A percentile compares a stretch with the other conserved stretches of the same genome.
These are phyloP conservation scores for Colletotrichum liaoningense DNA, from an alignment of 2,329 filamentous ascomycete genomes.

Conservation along the genomic window DNA sequence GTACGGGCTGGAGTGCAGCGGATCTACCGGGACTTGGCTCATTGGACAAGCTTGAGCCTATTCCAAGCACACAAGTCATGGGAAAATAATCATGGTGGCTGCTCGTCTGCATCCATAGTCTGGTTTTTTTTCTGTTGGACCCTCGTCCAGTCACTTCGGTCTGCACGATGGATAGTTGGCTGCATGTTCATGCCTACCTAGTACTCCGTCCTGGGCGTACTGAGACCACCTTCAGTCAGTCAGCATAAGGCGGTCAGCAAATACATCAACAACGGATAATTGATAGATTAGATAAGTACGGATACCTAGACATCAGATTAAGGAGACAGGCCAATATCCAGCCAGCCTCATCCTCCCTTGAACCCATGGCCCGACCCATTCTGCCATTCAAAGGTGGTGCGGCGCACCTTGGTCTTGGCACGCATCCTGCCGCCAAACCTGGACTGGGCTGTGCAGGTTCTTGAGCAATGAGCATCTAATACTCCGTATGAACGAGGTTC, in stretches of 20 bases:
- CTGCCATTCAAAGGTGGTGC: neutral
- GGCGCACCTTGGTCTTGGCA: neutral
- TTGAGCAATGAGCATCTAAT: neutral
- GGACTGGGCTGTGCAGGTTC: conserved; percentile 5
- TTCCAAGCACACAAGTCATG: neutral
- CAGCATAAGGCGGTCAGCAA: conserved; percentile 10
- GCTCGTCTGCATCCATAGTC: conserved; percentile 16
- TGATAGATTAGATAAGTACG: neutral
- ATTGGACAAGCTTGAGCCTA: neutral
- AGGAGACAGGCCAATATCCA: neutral
- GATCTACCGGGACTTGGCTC: conserved; percentile 31
- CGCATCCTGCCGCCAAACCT: neutral
- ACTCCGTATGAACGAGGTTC: neutral
- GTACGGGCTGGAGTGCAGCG: conserved; percentile 14
- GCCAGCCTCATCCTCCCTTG: conserved; percentile 17
- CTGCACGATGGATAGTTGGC: neutral
- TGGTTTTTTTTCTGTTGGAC: neutral
- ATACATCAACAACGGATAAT: neutral
- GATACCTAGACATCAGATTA: neutral
- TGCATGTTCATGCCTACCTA: neutral
- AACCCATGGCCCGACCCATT: neutral
- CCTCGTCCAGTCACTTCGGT: conserved; percentile 2
- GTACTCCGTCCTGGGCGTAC: too few species aligned
- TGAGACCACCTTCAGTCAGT: too few species aligned
- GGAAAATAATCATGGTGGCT: neutral